phyloP scores from a whole-genome alignment of 2,329 filamentous ascomycete genomes.

The Penicillium sumatraense region DNA sequence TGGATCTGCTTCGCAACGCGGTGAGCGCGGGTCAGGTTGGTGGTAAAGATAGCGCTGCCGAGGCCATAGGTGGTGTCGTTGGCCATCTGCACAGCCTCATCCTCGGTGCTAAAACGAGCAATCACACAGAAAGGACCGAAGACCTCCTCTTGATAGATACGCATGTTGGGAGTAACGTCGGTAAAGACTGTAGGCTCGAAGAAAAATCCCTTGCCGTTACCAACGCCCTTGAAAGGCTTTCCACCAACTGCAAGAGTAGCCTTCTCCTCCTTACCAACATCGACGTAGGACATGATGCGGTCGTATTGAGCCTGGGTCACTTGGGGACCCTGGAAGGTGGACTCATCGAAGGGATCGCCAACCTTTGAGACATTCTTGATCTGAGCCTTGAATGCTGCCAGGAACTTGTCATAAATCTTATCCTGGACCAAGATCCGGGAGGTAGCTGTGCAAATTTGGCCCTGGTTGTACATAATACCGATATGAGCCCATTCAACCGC shows the following conservation, averaged over 20 bases:
- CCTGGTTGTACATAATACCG: constrained; percentile 53
- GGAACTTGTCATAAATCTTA: constrained; percentile 28
- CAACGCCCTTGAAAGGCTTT: constrained; percentile 29
- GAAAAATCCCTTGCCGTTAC: constrained; percentile 37
- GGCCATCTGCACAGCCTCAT: constrained; percentile 40
- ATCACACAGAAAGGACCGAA: constrained; percentile 48
- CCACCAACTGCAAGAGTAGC: constrained; percentile 39
- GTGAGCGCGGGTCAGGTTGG: constrained; percentile 41
- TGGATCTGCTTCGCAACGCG: constrained; percentile 44
- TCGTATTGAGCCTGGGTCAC: constrained; percentile 33
- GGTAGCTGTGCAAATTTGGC: constrained; percentile 41
- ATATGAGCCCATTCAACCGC: constrained; percentile 70
- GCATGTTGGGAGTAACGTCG: constrained; percentile 37
- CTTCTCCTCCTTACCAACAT: constrained; percentile 41
- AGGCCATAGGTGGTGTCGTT: constrained; percentile 48
- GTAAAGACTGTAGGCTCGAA: constrained; percentile 38
- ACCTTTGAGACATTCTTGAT: constrained; percentile 31
- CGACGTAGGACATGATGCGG: constrained; percentile 30
- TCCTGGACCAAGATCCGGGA: constrained; percentile 35
- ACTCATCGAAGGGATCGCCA: constrained; percentile 43
- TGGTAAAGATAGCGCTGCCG: constrained; percentile 45
- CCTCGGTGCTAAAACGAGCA: constrained; percentile 40
- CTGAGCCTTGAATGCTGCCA: constrained; percentile 28
- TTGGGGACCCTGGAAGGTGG: constrained; percentile 32
- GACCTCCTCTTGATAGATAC: constrained; percentile 46